A percentile compares a stretch with the other conserved stretches of the same genome.
Conservation (phyloP, 139 green algal genomes). For the Closterium sp. region DNA sequence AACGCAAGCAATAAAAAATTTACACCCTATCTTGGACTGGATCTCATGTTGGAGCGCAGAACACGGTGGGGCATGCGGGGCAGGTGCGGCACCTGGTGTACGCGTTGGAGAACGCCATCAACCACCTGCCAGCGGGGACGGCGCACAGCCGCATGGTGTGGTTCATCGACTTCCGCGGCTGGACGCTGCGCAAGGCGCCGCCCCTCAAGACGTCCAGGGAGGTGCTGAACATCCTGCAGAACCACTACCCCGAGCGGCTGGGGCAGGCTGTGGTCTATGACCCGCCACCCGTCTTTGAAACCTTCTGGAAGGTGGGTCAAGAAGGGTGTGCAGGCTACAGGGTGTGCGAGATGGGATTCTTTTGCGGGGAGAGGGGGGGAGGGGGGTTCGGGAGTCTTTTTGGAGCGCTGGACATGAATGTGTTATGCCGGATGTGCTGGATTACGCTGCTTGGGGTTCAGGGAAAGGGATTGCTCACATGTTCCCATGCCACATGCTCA, state of each 20-base stretch:
- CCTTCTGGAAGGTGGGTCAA: constrained; percentile 54
- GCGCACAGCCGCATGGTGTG: constrained; percentile 47
- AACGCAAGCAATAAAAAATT: neutral
- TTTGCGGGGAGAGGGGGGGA: no score
- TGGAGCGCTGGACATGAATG: no score
- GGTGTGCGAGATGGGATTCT: no score
- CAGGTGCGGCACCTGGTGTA: constrained; percentile 61
- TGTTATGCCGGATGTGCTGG: no score
- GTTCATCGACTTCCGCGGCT: constrained; percentile 60
- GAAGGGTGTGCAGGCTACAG: neutral
- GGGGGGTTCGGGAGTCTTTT: no score
- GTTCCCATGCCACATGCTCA: neutral
- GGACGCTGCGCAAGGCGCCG: constrained; percentile 50
- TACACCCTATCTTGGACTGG: no score
- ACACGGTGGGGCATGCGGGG: constrained; percentile 52
- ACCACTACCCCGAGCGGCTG: constrained; percentile 64
- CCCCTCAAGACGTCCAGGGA: constrained; percentile 61
- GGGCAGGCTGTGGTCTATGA: constrained; percentile 54
- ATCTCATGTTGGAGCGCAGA: constrained; percentile 47
- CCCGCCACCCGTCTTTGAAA: constrained; percentile 57
- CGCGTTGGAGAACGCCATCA: constrained; percentile 51
- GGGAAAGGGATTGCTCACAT: no score
- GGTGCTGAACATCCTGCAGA: constrained; percentile 63
- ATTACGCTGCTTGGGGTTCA: no score
- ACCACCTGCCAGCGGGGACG: constrained; percentile 11